phyloP scores from a whole-genome alignment of 805 yeast species.

The Wickerhamomyces bovis region DNA sequence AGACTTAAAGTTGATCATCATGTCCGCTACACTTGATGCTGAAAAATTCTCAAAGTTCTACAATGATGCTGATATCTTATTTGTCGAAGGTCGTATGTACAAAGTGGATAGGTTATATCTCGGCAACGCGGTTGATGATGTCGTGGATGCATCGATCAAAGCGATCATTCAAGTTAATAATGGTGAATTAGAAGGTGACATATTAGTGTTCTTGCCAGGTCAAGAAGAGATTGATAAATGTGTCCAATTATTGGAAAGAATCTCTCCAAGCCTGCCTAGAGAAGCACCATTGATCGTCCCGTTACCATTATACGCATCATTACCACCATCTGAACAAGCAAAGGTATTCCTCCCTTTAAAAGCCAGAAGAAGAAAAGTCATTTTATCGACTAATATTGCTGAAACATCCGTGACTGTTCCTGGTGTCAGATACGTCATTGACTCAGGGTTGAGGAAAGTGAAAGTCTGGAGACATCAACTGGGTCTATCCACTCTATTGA shows the following conservation, averaged over 20 bases:
- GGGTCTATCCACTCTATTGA: constrained; percentile 86
- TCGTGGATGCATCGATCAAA: constrained; percentile 73
- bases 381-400: constrained; percentile 92
- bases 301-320: constrained; percentile 88
- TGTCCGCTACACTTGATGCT: constrained; percentile 98
- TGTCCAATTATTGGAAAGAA: constrained; percentile 50
- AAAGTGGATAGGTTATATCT: constrained; percentile 74
- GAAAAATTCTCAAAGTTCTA: constrained; percentile 77
- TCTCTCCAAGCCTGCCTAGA: constrained; percentile 61
- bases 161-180: constrained; percentile 73
- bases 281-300: constrained; percentile 74
- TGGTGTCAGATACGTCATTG: constrained; percentile 90
- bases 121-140: constrained; percentile 62
- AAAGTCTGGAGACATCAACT: constrained; percentile 92
- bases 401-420: constrained; percentile 96
- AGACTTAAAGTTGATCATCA: constrained; percentile 66
- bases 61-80: constrained; percentile 72
- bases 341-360: constrained; percentile 66
- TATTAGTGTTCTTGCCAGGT: constrained; percentile 80
- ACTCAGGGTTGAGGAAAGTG: constrained; percentile 87
- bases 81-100: constrained; percentile 84
- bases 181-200: constrained; percentile 76
- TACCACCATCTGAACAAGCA: constrained; percentile 79
- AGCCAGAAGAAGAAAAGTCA: constrained; percentile 71
- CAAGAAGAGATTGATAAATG: constrained; percentile 94